Base-by-base conservation (phyloP, 768 basidiomycete genomes). In the Podaxis pistillaris region DNA sequence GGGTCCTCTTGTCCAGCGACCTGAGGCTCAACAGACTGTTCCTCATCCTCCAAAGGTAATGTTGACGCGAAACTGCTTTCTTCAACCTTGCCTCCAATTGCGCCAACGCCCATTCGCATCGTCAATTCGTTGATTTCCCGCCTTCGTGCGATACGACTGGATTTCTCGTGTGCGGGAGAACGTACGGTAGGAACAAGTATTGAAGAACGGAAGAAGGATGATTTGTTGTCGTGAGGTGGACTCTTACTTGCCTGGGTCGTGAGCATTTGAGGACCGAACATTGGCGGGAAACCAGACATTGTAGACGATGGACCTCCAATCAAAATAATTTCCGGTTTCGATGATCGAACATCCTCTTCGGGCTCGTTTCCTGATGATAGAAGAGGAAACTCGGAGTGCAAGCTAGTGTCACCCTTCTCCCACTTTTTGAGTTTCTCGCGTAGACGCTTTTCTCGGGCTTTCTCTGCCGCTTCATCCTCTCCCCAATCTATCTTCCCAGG, bases 21-120 rank as follows among this genome's bases (percentile, higher is more conserved):
- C 15, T 28, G 44, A 30, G 50, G 28, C 22, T 50, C 57, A 47
- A 57, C 19, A 30, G 65, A n/a, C 9, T 46, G 50, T 36, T 63
- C 50, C 9, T 38, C 38, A 46, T 53, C 33, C 19, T 68, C 67
- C n/a, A 56, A 26, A 22, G 58, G 22, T 24, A 22, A 46, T 33
- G 56, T 28, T 58, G 46, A 51, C 37, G 56, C 60, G 49, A 33
- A 71, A 67, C 52, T 64, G 64, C n/a, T 68, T 28, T 71, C 66
- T 50, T 85, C 86, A 5, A 93, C 69, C 6, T 77, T 68, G 11
- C 93, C 93, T 9, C 93, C 93, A 6, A 92, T 81, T 0, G 83
- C 83, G 37, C 89, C 90, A 40, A 93, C 79, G 4, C 85, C 93
- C 86, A 93, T 91, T n/a, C 90, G 84, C 81, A 92, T 89, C 0